Base-by-base conservation (phyloP, 2,329 filamentous ascomycete species). In the Beauveria rudraprayagi region DNA sequence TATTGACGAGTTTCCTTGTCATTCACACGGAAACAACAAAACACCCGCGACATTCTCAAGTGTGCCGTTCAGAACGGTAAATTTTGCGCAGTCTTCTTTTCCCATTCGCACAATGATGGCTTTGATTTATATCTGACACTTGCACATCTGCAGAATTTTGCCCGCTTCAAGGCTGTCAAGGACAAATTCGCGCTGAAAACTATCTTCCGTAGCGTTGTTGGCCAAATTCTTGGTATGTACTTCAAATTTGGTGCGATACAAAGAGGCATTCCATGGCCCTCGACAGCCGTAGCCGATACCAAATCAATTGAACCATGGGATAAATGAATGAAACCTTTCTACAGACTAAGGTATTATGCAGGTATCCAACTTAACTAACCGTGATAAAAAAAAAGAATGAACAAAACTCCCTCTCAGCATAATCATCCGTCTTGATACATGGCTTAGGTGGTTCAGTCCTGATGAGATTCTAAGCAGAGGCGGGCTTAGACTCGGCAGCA, bases 201-300 rank as follows among this genome's bases (percentile, higher is more conserved):
- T 1, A 72, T 77, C 1, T 82, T 76, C 65, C 75, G 73, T 65
- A 80, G 76, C 48, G 72, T 80, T 10, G 70, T 81, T 2, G 79
- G 78, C 0, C 78, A 82, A 69, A 78, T 79, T 37, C 66, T 82
- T 22, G 78, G 77, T 1, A 64, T 81, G 59, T 80, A 78, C 65
- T 46, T 64, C 16, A 67, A 37, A 54, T 6, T 1, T 28, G 1
- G 17, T 17, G 3, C 8, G 14, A 50, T 9, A 16, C 3, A 30
- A 5, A 28, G 16, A 50, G 24, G 26, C 1, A 10, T 30, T 30
- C 9, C 10, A 30, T 3, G 3, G 9, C 10, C 10, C 30, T 34
- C 3, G 4, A 14, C 11, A 34, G 30, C 4, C 10, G 30, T 34
- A 34, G 30, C 10, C 30, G 3, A 34, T 10, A 11, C 1, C 3